Evolutionary conservation across 192 early-diverging fungal species (phyloP), one percentile per base, ranked within the genome.

Genomic region (Umbelopsis ramanniana): DNA sequence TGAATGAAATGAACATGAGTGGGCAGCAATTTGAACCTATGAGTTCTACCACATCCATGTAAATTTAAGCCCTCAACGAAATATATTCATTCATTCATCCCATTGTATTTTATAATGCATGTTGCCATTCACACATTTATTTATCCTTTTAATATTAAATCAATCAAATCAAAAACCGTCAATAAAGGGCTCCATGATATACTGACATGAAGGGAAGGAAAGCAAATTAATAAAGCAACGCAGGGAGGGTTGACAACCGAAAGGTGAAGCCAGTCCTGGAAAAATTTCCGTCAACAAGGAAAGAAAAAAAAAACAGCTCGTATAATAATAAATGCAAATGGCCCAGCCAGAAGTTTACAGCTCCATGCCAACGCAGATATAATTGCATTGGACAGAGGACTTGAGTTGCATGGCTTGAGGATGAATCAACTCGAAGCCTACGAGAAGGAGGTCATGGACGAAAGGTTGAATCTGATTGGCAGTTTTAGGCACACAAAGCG

Each of bases 301-400:
- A 12, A 12, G 15, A 50, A n/a, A 21, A 17, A 63, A 37, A 29
- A 12, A 10, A 17, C 26, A 35, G 29, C 29, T 29, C 26, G 57
- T 26, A 3, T 14, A 37, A 55, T 29, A 14, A 38, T 17, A 63
- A 37, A 35, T 8, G 24, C n/a, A n/a, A 35, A 60, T 26, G 4
- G 4, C 29, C 33, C 35, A 50, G 48, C 11, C 14, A 63, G 7
- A 29, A 17, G 57, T 15, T 63, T 63, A 63, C 7, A 35, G 29
- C 33, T 63, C 57, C 57, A 63, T 63, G 57, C 57, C 57, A 33
- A 63, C 57, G 33, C 57, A 63, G n/a, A 63, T 63, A 63, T 63
- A 63, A 22, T 63, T 63, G 23, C 15, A 12, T 63, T 63, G 57
- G 33, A 63, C 57, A 8, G 57, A 63, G 26, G 10, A 3, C 23